phyloP scores from a whole-genome alignment of 2,329 filamentous ascomycete genomes.

The Massarina eburnea region DNA sequence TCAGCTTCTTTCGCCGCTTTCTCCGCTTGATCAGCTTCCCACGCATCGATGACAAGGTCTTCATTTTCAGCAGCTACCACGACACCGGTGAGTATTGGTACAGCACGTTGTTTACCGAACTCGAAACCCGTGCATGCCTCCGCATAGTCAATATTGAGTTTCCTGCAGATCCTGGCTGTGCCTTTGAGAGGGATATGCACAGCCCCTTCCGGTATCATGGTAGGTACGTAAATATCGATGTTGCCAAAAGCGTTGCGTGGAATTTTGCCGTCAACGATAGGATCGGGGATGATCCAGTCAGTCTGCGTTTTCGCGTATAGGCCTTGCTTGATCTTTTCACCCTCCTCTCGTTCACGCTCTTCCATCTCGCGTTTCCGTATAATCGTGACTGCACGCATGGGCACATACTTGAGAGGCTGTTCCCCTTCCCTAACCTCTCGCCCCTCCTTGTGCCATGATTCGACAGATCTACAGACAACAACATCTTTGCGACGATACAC shows the following conservation, averaged over 20 bases:
- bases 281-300: conserved; percentile 90
- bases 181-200: conserved; percentile 80
- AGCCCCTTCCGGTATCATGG: conserved; percentile 86
- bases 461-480: conserved; percentile 81
- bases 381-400: conserved; percentile 86
- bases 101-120: conserved; percentile 90
- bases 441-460: conserved; percentile 98
- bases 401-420: conserved; percentile 79
- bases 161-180: conserved; percentile 77
- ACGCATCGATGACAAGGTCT: conserved; percentile 72
- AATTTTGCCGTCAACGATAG: conserved; percentile 81
- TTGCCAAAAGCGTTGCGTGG: conserved; percentile 96
- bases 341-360: conserved; percentile 74
- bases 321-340: conserved; percentile 82
- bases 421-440: conserved; percentile 71
- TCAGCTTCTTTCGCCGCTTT: conserved; percentile 78
- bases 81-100: conserved; percentile 87
- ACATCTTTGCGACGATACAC: conserved; percentile 81
- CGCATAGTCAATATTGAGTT: conserved; percentile 82
- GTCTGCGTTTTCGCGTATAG: conserved; percentile 84
- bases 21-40: conserved; percentile 70
- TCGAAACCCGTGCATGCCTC: conserved; percentile 97
- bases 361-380: conserved; percentile 87
- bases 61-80: conserved; percentile 83
- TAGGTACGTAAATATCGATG: conserved; percentile 91